These are phyloP conservation scores for Cytospora chrysosperma DNA, from an alignment of 2,329 filamentous ascomycete genomes.

Conservation along the genomic window DNA sequence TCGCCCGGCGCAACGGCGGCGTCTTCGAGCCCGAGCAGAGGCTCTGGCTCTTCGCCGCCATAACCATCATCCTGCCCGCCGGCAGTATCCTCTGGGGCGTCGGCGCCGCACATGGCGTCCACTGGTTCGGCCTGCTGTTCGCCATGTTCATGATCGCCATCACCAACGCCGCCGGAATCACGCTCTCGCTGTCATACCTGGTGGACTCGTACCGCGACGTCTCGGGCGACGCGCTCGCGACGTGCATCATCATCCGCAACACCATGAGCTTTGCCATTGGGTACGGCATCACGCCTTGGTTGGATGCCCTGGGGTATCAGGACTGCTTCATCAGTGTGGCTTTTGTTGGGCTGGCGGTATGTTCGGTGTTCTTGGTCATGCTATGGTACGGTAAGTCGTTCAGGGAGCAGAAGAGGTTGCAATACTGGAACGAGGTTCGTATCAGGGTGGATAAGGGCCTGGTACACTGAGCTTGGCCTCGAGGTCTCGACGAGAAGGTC, in stretches of 20 bases:
- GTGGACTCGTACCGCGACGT: conserved; percentile 50
- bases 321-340: conserved; percentile 30
- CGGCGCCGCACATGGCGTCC: conserved; percentile 47
- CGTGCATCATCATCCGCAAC: conserved; percentile 41
- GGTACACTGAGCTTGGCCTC: conserved; percentile 28
- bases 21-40: conserved; percentile 35
- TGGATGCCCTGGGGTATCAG: conserved; percentile 21
- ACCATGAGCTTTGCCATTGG: conserved; percentile 26
- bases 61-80: conserved; percentile 42
- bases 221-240: conserved; percentile 48
- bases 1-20: conserved; percentile 34
- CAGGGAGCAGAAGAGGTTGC: conserved; percentile 30
- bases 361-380: conserved; percentile 33
- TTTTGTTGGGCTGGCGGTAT: conserved; percentile 34
- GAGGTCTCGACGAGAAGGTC: not conserved
- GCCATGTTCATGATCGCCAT: conserved; percentile 47
- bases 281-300: conserved; percentile 24
- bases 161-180: conserved; percentile 44
- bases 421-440: conserved; percentile 34
- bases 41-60: conserved; percentile 34
- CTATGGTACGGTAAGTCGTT: conserved; percentile 33
- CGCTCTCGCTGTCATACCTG: conserved; percentile 44
- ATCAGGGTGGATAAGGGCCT: conserved; percentile 32
- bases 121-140: conserved; percentile 45
- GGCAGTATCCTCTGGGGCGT: conserved; percentile 51